Percentiles rank a stretch among this genome's conserved stretches.
phyloP scores from a whole-genome alignment of 2,329 filamentous ascomycete genomes.

The Fusarium multiceps region DNA sequence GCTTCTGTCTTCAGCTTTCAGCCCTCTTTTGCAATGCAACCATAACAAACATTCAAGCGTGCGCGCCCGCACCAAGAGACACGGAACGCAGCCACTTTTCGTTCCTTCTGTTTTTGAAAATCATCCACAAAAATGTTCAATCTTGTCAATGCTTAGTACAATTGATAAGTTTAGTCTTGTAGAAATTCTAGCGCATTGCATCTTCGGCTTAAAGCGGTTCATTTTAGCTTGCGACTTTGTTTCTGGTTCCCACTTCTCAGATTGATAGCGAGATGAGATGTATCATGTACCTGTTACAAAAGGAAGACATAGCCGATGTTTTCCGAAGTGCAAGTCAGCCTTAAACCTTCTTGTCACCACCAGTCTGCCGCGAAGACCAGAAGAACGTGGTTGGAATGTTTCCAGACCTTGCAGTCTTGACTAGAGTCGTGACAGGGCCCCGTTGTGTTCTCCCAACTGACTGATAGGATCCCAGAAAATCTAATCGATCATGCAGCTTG shows the following conservation, averaged over 20 bases:
- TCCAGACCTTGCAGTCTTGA: no score
- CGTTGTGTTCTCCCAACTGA: not conserved
- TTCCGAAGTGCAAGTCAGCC: slow-evolving; percentile 2
- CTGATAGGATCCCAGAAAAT: not conserved
- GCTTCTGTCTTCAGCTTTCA: slow-evolving; percentile 1
- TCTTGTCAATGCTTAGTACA: not conserved
- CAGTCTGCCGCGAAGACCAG: no score
- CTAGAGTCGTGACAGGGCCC: not conserved
- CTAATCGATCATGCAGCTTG: not conserved
- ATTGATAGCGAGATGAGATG: not conserved
- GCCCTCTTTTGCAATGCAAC: not conserved
- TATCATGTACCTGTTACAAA: not conserved
- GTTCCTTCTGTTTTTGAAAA: not conserved
- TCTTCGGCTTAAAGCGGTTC: slow-evolving; percentile 28
- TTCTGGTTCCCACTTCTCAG: not conserved
- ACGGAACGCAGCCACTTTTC: not conserved
- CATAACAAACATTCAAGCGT: not conserved
- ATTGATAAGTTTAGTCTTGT: not conserved
- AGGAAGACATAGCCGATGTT: slow-evolving; percentile 7
- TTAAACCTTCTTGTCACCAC: not conserved
- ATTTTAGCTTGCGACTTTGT: not conserved
- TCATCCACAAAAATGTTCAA: no score
- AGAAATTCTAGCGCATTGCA: not conserved
- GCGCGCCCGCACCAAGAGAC: not conserved
- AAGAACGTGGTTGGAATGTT: not conserved